phyloP scores from a whole-genome alignment of 2,329 filamentous ascomycete species.

The Penicillium sp. region DNA sequence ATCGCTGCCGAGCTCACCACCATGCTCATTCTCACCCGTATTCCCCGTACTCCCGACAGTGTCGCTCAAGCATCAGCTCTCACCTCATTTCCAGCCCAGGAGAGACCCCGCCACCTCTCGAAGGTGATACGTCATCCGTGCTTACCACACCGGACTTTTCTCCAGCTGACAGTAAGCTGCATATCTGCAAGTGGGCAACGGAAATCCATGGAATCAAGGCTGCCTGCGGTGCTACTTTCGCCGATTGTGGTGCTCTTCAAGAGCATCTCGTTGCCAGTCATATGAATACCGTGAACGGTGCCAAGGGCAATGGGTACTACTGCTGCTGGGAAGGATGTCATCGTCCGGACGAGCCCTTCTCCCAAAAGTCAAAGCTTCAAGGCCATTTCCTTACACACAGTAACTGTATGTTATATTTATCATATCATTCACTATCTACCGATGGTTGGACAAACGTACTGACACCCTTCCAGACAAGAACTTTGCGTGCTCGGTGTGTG shows the following conservation, averaged over 20 bases:
- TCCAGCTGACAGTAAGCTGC: constrained; percentile 30
- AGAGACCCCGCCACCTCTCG: constrained; percentile 38
- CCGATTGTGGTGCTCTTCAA: constrained; percentile 38
- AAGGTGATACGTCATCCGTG: constrained; percentile 34
- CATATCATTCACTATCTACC: neutral
- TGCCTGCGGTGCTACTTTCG: constrained; percentile 38
- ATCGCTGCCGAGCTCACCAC: constrained; percentile 34
- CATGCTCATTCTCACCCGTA: constrained; percentile 36
- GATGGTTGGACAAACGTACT: neutral
- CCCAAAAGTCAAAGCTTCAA: constrained; percentile 46
- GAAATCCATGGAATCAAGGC: constrained; percentile 26
- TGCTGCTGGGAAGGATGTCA: constrained; percentile 46
- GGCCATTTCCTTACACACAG: constrained; percentile 47
- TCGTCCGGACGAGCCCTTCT: constrained; percentile 44
- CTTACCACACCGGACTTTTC: constrained; percentile 39
- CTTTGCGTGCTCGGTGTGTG: constrained; percentile 42
- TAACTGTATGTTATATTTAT: constrained; percentile 34
- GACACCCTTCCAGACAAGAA: constrained; percentile 37
- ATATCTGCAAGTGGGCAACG: constrained; percentile 40
- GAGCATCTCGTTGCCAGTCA: constrained; percentile 40
- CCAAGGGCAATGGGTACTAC: constrained; percentile 44
- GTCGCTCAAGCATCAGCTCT: constrained; percentile 38
- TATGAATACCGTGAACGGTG: constrained; percentile 38
- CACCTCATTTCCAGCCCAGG: constrained; percentile 38
- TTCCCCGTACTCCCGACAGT: constrained; percentile 36